Evolutionary conservation across 345 rosid species (phyloP), one percentile per base, ranked within the genome.

Genomic region (Cardiospermum halicacabum): DNA sequence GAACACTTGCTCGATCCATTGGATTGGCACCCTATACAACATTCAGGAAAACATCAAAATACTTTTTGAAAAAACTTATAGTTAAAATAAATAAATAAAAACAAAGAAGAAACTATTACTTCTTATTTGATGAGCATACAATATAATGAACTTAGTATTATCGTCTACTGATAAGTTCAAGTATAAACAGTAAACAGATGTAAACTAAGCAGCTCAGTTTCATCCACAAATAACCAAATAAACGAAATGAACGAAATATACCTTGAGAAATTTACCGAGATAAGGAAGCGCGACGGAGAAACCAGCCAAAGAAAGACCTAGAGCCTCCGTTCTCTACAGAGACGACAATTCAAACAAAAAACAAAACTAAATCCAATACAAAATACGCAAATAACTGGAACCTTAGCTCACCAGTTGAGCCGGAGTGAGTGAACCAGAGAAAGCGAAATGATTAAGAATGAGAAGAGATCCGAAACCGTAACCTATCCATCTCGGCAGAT

Each of bases 381-480:
- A 34, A 34, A 11, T 34, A 34, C n/a, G n/a, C n/a, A 34, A 2
- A 34, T 34, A 34, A 64, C 4, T 25, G 19, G 7, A 62, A 4
- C 22, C 10, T 13, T 18, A 42, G 27, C 69, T 37, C 4, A 88
- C 84, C 77, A 90, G 82, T 74, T 84, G 92, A 3, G 85, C 81
- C 0, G 80, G 62, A 39, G 82, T 74, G 39, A 66, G 58, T 26
- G 77, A 69, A 71, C 67, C 69, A 8, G 84, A 82, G 34, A 85
- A 86, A 1, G 71, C 60, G 12, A 84, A 84, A 65, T 82, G 87
- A 54, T 87, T 84, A 63, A 84, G 31, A 12, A 84, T 3, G 69
- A 93, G 72, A 64, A 93, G 92, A 27, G 96, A 88, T 25, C 98
- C 96, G 64, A 93, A 90, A 50, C 98, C 97, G 74, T 82, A 93